phyloP scores from a whole-genome alignment of 1,139 yeast genomes.

The Scheffersomyces stambukii region DNA sequence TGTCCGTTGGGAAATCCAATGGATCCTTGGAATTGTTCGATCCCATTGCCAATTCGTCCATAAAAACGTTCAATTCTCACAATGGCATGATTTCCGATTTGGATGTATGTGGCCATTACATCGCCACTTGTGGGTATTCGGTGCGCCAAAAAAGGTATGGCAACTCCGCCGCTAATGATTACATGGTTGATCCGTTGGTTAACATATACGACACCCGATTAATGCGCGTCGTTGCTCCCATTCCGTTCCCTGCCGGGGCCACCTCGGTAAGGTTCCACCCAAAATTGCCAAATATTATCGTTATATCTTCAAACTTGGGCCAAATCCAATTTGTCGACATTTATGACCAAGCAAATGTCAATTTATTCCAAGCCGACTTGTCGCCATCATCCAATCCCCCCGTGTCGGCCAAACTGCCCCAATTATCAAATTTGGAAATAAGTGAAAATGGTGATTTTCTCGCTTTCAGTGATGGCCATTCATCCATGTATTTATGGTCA shows the following conservation, averaged over 20 bases:
- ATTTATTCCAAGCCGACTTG: slow-evolving; percentile 59
- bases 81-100: slow-evolving; percentile 73
- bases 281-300: slow-evolving; percentile 70
- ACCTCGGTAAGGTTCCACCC: slow-evolving; percentile 83
- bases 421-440: slow-evolving; percentile 56
- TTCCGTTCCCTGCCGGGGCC: slow-evolving; percentile 90
- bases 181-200: slow-evolving; percentile 69
- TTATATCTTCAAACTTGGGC: slow-evolving; percentile 73
- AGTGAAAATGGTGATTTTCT: slow-evolving; percentile 81
- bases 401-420: slow-evolving; percentile 22
- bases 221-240: slow-evolving; percentile 71
- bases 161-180: slow-evolving; percentile 18
- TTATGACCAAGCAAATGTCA: slow-evolving; percentile 67
- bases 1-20: slow-evolving; percentile 62
- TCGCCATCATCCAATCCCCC: too few species aligned
- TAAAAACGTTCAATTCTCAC: slow-evolving; percentile 58
- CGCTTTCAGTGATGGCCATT: slow-evolving; percentile 62
- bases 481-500: slow-evolving; percentile 75
- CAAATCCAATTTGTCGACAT: slow-evolving; percentile 84
- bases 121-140: slow-evolving; percentile 82
- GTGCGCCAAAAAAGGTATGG: slow-evolving; percentile 37
- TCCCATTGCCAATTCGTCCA: slow-evolving; percentile 49
- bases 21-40: slow-evolving; percentile 82
- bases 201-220: slow-evolving; percentile 77
- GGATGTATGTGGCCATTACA: slow-evolving; percentile 70